Evolutionary conservation across 768 basidiomycete species (phyloP), one percentile per base, ranked within the genome.

Genomic region (Lentinula guzmanii): DNA sequence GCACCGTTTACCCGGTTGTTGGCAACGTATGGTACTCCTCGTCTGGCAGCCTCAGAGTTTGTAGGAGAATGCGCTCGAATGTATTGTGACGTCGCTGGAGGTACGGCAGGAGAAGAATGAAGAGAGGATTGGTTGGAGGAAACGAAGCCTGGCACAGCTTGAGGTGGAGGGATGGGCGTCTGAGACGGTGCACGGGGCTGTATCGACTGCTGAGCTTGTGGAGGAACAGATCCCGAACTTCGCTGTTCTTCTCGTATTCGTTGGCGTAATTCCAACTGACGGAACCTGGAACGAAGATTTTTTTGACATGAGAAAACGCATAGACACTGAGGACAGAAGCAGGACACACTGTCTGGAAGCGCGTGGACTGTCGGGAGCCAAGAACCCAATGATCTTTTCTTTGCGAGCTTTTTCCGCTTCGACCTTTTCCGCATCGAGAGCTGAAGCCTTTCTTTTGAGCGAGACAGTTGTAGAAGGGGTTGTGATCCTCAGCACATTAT

Each of bases 381-480:
- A 90, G 74, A 86, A 90, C 59, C 89, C 82, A 76, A 90, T 81
- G 59, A 94, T 83, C 78, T 91, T 90, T 21, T 80, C 76, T 55
- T 86, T 81, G 52, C 88, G 83, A 33, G 83, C 85, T 70, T 84
- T 90, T 65, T 91, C 88, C 3, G 82, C 80, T 63, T 91, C 90
- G 60, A 91, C 88, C 61, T 90, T 88, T 65, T 90, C 90, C 6
- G 84, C 83, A 43, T 90, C 87, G 67, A 86, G 73, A 3, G 79
- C 83, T 5, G 82, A 77, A 41, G 87, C 86, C 70, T 93, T 93
- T 18, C 91, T 82, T 64, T 93, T 93, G 63, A 92, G 75, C 1
- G 92, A 87, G 16, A 79, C 74, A 1, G 90, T 89, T 15, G 85
- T 80, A n/a, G 85, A 81, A 0, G 90, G 89, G 0, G 86, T 85